Conservation (phyloP, 148 eudicot species). For the Rhododendron williamsianum region DNA sequence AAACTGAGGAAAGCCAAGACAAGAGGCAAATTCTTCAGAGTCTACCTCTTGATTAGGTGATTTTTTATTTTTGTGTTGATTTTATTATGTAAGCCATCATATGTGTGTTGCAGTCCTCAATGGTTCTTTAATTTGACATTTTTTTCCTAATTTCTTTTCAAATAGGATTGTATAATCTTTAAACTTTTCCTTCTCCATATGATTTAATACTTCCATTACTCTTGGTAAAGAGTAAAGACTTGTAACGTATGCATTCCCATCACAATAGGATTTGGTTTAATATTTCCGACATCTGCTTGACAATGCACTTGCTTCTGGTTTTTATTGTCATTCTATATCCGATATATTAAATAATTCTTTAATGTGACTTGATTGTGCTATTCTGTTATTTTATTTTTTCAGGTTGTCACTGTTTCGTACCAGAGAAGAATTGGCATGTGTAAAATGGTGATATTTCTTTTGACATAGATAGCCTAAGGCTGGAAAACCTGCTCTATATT, state of each 20-base stretch:
- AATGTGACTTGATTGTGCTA: neutral
- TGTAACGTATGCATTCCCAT: neutral
- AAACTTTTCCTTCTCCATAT: neutral
- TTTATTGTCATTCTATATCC: neutral
- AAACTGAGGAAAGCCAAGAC: slow-evolving; percentile 48
- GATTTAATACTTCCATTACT: neutral
- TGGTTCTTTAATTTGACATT: neutral
- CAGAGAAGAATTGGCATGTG: neutral
- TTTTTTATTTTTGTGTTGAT: neutral
- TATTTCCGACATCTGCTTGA: neutral
- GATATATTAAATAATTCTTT: neutral
- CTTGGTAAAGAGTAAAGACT: neutral
- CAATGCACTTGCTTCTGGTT: neutral
- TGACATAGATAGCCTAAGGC: neutral
- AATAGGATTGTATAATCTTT: neutral
- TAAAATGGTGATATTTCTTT: neutral
- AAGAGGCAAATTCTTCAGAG: slow-evolving; percentile 50
- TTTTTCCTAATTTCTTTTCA: neutral
- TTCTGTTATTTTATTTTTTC: neutral
- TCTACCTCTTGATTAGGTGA: slow-evolving; percentile 53
- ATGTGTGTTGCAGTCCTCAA: neutral
- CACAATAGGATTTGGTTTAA: neutral
- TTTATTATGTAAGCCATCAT: neutral
- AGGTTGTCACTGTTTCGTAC: neutral
- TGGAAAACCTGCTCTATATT: neutral